phyloP scores from a whole-genome alignment of 371 early-diverging fungal genomes.

The Sporodiniella umbellata region DNA sequence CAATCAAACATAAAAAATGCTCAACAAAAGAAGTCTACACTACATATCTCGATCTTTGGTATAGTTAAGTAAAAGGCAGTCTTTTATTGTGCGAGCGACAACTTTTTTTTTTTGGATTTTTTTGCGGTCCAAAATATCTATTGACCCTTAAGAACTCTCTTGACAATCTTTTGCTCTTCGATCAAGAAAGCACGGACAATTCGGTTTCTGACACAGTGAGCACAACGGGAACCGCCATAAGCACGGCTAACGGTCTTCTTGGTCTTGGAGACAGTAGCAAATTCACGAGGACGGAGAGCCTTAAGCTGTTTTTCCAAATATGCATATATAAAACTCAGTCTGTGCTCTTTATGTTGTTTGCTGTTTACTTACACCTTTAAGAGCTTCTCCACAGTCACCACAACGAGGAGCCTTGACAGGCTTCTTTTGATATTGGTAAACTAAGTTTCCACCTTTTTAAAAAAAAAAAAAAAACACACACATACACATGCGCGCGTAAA shows the following conservation, averaged over 20 bases:
- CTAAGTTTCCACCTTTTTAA: conserved; percentile 92
- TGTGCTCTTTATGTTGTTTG: neutral
- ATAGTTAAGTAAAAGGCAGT: too few relatives aligned
- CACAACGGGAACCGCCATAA: conserved; percentile 96
- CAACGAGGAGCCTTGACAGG: conserved; percentile 89
- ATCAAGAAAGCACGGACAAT: conserved; percentile 98
- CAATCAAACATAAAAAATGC: too few relatives aligned
- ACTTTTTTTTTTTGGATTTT: too few relatives aligned
- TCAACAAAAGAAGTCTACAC: too few relatives aligned
- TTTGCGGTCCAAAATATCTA: neutral
- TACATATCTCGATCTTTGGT: too few relatives aligned
- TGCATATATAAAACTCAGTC: neutral
- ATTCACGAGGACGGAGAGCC: conserved; percentile 88
- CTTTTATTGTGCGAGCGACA: too few relatives aligned
- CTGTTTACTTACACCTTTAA: conserved; percentile 75
- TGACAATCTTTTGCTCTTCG: conserved; percentile 98
- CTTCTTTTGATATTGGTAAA: conserved; percentile 92
- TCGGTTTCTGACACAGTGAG: conserved; percentile 89
- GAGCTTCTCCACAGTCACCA: conserved; percentile 93
- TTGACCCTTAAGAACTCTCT: conserved; percentile 88
- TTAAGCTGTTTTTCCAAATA: conserved; percentile 63
- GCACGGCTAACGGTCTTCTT: conserved; percentile 93
- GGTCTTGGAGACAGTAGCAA: conserved; percentile 83
- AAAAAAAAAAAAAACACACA: too few relatives aligned
- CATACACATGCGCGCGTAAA: too few relatives aligned